Base-by-base conservation (phyloP, 2,329 filamentous ascomycete genomes). In the Botrytis cinerea region DNA sequence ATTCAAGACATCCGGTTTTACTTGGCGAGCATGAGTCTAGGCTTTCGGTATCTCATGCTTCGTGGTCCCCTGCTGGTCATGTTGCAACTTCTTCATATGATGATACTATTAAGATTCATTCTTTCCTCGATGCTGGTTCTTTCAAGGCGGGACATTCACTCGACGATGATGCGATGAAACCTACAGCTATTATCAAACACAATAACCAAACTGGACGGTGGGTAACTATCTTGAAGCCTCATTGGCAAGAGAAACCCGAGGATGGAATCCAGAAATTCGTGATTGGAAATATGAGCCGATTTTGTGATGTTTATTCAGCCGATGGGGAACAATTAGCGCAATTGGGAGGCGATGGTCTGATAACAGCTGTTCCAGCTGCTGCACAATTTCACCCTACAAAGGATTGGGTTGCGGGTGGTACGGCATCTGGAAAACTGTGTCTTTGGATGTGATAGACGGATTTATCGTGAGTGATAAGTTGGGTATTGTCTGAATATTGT, bases 241-340 rank as follows among this genome's bases (percentile, higher is more conserved):
- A 97, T 78, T 99, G 96, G 96, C 96, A 99, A 82, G 85, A 88
- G 46, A 87, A 88, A 63, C 95, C 96, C 0, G 84, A 87, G 48
- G 93, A 96, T 74, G 91, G 91, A 12, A 90, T 97, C 8, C 91
- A 97, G 76, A 94, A 95, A 75, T 94, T 99, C 78, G 93, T 90
- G 38, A 95, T 99, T 73, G 96, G 93, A 1, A 99, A 98, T 78
- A 98, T 98, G 96, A 97, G 97, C 80, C 90, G 96, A 1, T 98
- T 98, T 78, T 93, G 98, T 1, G 96, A 99, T 80, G 88, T 99
- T 0, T 99, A 92, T 81, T 92, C 92, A 0, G 87, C 90, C 0
- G 88, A 92, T 67, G 96, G 96, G 0, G 91, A 94, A 79, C 95
- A 98, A 81, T 84, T 99, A 6, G 95, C 93, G 0, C 95, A 98